phyloP scores from a whole-genome alignment of 441 rosid genomes.

The Monsonia emarginata region DNA sequence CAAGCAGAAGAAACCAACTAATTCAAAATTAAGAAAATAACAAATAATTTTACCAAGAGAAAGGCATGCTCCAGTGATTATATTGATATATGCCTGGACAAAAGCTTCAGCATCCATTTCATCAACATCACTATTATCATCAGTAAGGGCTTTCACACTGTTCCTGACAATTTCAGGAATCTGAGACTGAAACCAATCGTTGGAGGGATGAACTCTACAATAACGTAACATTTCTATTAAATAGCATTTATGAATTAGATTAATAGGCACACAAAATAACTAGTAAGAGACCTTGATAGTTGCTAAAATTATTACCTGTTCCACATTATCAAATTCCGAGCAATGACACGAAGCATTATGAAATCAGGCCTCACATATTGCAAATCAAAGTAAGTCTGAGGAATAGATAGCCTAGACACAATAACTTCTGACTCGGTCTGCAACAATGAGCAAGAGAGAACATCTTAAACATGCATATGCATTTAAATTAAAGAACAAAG shows the following conservation, averaged over 20 bases:
- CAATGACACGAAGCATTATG: conserved; percentile 96
- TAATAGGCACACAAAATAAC: conserved; percentile 18
- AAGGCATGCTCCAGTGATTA: conserved; percentile 90
- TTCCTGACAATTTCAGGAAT: conserved; percentile 67
- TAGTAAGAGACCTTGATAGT: neutral
- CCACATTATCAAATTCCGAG: conserved; percentile 94
- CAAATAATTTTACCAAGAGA: conserved; percentile 58
- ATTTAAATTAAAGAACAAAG: neutral
- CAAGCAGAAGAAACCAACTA: neutral
- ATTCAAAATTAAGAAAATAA: conserved; percentile 5
- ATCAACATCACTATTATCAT: conserved; percentile 56
- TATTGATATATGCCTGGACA: conserved; percentile 84
- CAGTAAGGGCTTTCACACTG: conserved; percentile 53
- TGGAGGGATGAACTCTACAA: conserved; percentile 69
- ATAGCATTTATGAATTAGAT: neutral
- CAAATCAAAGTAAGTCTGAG: conserved; percentile 71
- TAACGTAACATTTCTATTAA: conserved; percentile 15
- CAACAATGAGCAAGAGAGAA: conserved; percentile 20
- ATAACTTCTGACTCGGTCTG: conserved; percentile 86
- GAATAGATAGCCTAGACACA: conserved; percentile 70
- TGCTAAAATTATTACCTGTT: too few species aligned
- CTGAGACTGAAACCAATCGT: conserved; percentile 81
- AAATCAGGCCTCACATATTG: conserved; percentile 92
- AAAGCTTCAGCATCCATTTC: conserved; percentile 75
- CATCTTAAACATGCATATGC: conserved; percentile 1